phyloP scores from a whole-genome alignment of 495 filamentous ascomycete genomes.

The Entonaema liquescens region DNA sequence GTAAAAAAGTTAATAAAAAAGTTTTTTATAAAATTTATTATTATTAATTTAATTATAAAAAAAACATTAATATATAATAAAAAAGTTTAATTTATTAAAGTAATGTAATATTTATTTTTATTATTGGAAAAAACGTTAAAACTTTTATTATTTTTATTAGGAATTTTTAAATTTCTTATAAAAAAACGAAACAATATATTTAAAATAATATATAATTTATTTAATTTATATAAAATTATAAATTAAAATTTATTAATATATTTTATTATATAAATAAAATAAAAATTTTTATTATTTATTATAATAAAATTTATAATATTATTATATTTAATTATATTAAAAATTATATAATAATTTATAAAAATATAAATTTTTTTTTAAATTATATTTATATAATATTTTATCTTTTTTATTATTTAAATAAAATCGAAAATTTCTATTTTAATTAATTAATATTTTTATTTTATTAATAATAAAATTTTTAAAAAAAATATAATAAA shows the following conservation, averaged over 20 bases:
- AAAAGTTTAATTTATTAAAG: too few relatives aligned
- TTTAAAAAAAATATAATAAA: constrained; percentile 4
- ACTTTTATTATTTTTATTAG: background rate
- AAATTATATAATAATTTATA: constrained; percentile 2
- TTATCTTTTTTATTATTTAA: background rate
- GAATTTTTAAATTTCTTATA: background rate
- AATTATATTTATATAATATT: constrained; percentile 8
- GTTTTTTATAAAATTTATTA: background rate
- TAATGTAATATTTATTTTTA: constrained; percentile 3
- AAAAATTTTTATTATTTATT: too few relatives aligned
- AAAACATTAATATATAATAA: too few relatives aligned
- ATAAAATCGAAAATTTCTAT: background rate
- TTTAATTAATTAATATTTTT: too few relatives aligned
- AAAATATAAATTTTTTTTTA: constrained; percentile 8
- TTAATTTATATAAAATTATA: constrained; percentile 9
- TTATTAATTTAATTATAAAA: too few relatives aligned
- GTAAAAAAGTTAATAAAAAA: background rate
- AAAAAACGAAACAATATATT: constrained; percentile 1
- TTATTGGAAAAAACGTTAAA: background rate
- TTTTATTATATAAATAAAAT: constrained; percentile 1
- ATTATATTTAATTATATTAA: constrained; percentile 5
- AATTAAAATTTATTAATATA: constrained; percentile 12
- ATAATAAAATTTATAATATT: constrained; percentile 2
- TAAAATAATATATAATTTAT: constrained; percentile 9
- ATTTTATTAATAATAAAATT: too few relatives aligned